Conservation (phyloP, 805 yeast genomes). For the Lipomyces chichibuensis region DNA sequence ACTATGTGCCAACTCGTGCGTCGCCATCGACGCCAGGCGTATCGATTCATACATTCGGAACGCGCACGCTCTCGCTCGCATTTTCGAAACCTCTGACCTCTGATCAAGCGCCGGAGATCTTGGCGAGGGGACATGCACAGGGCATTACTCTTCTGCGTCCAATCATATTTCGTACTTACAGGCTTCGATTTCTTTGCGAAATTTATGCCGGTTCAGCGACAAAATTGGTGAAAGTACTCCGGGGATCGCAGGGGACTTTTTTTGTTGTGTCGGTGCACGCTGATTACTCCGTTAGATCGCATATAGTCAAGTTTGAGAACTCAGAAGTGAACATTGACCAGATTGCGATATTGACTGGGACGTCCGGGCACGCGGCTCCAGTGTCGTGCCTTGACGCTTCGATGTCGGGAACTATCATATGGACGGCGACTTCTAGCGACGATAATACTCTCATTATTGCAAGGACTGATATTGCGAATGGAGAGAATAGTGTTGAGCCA, state of each 20-base stretch:
- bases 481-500: background rate
- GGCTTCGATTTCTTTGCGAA: background rate
- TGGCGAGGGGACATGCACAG: slow-evolving; percentile 5
- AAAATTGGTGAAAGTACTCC: background rate
- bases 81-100: background rate
- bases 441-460: slow-evolving; percentile 2
- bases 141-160: slow-evolving; percentile 8
- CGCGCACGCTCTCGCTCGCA: background rate
- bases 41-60: background rate
- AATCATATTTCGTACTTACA: background rate
- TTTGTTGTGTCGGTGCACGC: slow-evolving; percentile 8
- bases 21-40: background rate
- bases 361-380: slow-evolving; percentile 13
- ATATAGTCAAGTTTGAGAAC: slow-evolving; percentile 1
- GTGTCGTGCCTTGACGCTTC: slow-evolving; percentile 6
- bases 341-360: slow-evolving; percentile 1
- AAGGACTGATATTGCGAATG: background rate
- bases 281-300: slow-evolving; percentile 6
- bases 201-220: slow-evolving; percentile 9
- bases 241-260: background rate
- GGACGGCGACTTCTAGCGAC: slow-evolving; percentile 5
- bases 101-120: background rate
- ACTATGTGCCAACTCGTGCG: background rate
- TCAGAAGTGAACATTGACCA: background rate
- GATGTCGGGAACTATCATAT: background rate